phyloP scores from a whole-genome alignment of 306 rosid species.

The Cicer chorassanicum region DNA sequence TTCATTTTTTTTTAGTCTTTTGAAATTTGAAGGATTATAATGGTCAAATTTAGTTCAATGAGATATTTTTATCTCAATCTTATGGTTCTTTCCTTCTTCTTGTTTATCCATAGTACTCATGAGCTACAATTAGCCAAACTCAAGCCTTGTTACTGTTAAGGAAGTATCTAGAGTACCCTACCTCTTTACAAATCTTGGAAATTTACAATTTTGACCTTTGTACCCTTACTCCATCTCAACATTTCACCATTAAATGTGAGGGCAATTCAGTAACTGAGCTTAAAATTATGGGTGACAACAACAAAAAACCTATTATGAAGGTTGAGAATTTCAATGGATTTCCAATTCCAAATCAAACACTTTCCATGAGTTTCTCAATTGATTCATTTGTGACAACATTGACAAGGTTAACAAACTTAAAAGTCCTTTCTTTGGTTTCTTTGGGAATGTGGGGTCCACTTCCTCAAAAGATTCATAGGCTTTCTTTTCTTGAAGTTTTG shows the following conservation, averaged over 20 bases:
- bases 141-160: slow-evolving; percentile 67
- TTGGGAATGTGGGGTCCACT: slow-evolving; percentile 87
- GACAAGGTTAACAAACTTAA: slow-evolving; percentile 70
- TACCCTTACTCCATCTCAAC: slow-evolving; percentile 54
- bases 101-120: slow-evolving; percentile 54
- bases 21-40: not conserved
- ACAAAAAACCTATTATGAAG: slow-evolving; percentile 42
- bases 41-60: slow-evolving; percentile 53
- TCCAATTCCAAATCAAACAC: slow-evolving; percentile 67
- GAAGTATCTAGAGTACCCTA: slow-evolving; percentile 74
- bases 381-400: slow-evolving; percentile 80
- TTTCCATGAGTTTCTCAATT: slow-evolving; percentile 67
- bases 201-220: slow-evolving; percentile 64
- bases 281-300: slow-evolving; percentile 77
- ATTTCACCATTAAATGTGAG: slow-evolving; percentile 65
- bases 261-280: slow-evolving; percentile 68
- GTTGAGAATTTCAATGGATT: slow-evolving; percentile 62
- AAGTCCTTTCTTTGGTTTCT: slow-evolving; percentile 78
- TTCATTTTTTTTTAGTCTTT: not conserved
- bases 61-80: slow-evolving; percentile 46
- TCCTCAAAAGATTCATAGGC: slow-evolving; percentile 78
- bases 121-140: slow-evolving; percentile 64
- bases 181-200: slow-evolving; percentile 58
- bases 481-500: slow-evolving; percentile 69
- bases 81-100: slow-evolving; percentile 55